A percentile compares a stretch with the other conserved stretches of the same genome.
phyloP scores from a whole-genome alignment of 371 early-diverging fungal genomes.

The Saksenaea vasiformis region DNA sequence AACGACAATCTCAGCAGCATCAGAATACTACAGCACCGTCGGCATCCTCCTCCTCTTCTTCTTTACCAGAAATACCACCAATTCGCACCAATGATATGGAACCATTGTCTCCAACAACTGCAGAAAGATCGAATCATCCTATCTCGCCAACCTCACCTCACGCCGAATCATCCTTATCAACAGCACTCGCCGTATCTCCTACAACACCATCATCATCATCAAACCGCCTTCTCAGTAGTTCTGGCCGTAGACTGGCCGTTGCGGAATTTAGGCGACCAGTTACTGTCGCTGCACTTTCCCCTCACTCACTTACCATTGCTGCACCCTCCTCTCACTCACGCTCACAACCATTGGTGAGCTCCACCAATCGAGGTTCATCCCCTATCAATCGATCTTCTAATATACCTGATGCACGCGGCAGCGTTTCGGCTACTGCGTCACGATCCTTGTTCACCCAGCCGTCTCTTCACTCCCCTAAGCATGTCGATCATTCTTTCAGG shows the following conservation, averaged over 20 bases:
- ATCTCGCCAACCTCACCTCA: not conserved
- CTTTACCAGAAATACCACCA: not conserved
- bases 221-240: not conserved
- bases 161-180: constrained; percentile 14
- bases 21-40: not conserved
- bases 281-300: constrained; percentile 12
- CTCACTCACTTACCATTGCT: constrained; percentile 13
- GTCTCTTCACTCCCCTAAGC: constrained; percentile 11
- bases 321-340: constrained; percentile 23
- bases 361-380: not conserved
- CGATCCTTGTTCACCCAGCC: constrained; percentile 13
- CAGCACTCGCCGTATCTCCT: constrained; percentile 4
- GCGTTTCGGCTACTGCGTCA: constrained; percentile 14
- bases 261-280: too few relatives aligned
- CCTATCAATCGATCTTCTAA: not conserved
- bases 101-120: not conserved
- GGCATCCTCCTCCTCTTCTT: not conserved
- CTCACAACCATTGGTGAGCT: constrained; percentile 20
- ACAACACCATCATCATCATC: constrained; percentile 2
- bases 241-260: constrained; percentile 8
- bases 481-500: constrained; percentile 16
- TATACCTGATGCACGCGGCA: constrained; percentile 5
- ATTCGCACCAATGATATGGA: not conserved
- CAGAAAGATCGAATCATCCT: not conserved
- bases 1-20: constrained; percentile 6